A percentile compares a stretch with the other conserved stretches of the same genome.
Conservation (phyloP, 306 rosid genomes). For the Cicer yamashitae region DNA sequence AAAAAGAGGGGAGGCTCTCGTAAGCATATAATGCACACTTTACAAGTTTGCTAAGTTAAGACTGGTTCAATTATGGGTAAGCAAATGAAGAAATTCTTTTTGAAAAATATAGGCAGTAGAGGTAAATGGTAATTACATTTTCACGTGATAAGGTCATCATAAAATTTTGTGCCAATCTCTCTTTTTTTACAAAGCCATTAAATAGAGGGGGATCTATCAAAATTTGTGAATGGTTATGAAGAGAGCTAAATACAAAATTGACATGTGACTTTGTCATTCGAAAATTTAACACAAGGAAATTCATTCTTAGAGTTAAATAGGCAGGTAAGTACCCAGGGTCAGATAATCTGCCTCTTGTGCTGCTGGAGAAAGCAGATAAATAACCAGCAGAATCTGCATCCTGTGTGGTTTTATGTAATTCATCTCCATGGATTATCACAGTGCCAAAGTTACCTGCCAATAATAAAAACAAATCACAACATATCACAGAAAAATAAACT, state of each 20-base stretch:
- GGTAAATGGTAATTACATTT: conserved; percentile 4
- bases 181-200: conserved; percentile 5
- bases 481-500: conserved; percentile 4
- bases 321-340: conserved; percentile 57
- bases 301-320: conserved; percentile 28
- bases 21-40: conserved; percentile 31
- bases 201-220: background rate
- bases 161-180: background rate
- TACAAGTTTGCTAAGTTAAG: conserved; percentile 28
- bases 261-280: background rate
- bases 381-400: conserved; percentile 52
- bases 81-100: conserved; percentile 13
- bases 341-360: conserved; percentile 50
- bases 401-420: conserved; percentile 50
- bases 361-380: conserved; percentile 47
- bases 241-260: conserved; percentile 2
- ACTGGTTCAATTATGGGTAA: conserved; percentile 22
- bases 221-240: conserved; percentile 3
- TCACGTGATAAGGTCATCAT: background rate
- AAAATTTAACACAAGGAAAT: conserved; percentile 5
- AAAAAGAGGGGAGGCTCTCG: conserved; percentile 10
- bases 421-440: conserved; percentile 73
- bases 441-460: conserved; percentile 83
- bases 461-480: conserved; percentile 39
- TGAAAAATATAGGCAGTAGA: conserved; percentile 26